A percentile compares a stretch with the other conserved stretches of the same genome.
These are phyloP conservation scores for Starmera pachycereana DNA, from an alignment of 805 yeast species.

Conservation along the genomic window DNA sequence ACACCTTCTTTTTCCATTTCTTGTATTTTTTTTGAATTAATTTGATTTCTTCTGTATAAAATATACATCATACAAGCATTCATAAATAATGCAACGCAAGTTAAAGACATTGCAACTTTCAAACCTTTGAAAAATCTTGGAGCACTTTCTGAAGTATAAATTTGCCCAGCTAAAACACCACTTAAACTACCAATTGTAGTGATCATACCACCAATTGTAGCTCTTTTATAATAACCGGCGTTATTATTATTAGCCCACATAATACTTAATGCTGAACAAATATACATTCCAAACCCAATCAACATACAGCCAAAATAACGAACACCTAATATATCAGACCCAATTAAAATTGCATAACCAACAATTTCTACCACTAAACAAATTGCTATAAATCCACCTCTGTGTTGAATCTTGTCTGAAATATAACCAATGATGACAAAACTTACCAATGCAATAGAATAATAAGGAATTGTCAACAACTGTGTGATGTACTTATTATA, in stretches of 20 bases:
- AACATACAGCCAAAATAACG: constrained; percentile 29
- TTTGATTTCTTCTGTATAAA: constrained; percentile 8
- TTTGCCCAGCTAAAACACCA: constrained; percentile 29
- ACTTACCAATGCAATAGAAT: constrained; percentile 24
- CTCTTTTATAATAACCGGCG: constrained; percentile 30
- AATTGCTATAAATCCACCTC: constrained; percentile 26
- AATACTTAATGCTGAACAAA: constrained; percentile 28
- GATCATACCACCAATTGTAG: constrained; percentile 28
- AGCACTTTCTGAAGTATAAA: constrained; percentile 27
- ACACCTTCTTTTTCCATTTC: constrained; percentile 5
- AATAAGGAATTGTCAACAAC: constrained; percentile 34
- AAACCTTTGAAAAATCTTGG: constrained; percentile 27
- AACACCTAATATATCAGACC: constrained; percentile 23
- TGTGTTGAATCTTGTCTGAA: constrained; percentile 22
- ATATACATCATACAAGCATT: constrained; percentile 11
- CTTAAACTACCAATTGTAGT: constrained; percentile 25
- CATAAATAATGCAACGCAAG: constrained; percentile 14
- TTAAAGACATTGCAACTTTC: constrained; percentile 11
- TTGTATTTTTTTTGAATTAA: constrained; percentile 5
- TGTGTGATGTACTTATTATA: constrained; percentile 31
- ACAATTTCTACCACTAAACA: constrained; percentile 22
- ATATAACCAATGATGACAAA: constrained; percentile 22
- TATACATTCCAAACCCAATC: constrained; percentile 28
- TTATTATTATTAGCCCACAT: constrained; percentile 31
- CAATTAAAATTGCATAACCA: constrained; percentile 24